Evolutionary conservation across 208 protist genomes (phyloP), one percentile per base, ranked within the genome.

Genomic region (Porcisia deanei): DNA sequence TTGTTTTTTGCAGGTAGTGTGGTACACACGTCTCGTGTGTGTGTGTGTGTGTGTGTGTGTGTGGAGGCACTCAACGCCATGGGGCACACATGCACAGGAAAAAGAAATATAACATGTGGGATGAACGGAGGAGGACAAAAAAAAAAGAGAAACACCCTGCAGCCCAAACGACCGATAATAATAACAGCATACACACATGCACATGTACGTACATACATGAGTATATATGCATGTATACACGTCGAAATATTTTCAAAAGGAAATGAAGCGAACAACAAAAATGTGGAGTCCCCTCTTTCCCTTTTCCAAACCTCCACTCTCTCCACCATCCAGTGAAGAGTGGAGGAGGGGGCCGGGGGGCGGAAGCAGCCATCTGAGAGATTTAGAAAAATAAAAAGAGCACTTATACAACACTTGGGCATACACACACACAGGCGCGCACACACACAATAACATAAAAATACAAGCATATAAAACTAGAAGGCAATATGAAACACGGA

Each of bases 141-240:
- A 52, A 52, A 52, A 52, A 52, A 52, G 10, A 5, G 47, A 52
- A 52, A 52, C 0, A 12, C 47, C 47, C 47, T 52, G 5, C 47
- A 12, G 5, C 47, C 10, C 5, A 12, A 52, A 52, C 47, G 7
- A 8, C 2, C 10, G 6, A 9, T 25, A 30, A 43, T 39, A 41
- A 18, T 45, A 25, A 65, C 60, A 65, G 8, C 30, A 65, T 16
- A 39, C 60, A 65, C 60, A 65, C 60, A 65, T 20, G 34, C 60
- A 65, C 60, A 70, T 10, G 49, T 41, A 41, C 65, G 34, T 20
- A 54, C 1, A 70, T 53, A 55, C 34, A 54, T 18, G 6, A 14
- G 49, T 47, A 55, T 20, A 70, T 47, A 53, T n/a, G 49, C 41
- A 70, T 47, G 37, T 47, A 54, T 22, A 70, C 47, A 16, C 47